Evolutionary conservation across 805 yeast species (phyloP), one percentile per base, ranked within the genome.

Genomic region (Clavispora phyllophila): DNA sequence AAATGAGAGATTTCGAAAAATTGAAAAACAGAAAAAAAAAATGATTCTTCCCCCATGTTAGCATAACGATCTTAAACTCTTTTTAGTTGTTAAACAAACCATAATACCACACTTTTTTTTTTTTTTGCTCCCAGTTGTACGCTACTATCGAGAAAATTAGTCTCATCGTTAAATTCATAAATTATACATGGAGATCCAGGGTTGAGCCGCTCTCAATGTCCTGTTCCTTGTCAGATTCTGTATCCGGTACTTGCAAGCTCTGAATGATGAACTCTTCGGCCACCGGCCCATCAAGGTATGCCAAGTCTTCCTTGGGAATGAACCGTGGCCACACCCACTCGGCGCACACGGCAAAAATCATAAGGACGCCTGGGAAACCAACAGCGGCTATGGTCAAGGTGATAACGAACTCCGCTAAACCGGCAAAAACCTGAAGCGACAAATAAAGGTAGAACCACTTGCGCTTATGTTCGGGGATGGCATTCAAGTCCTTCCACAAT

Each of bases 321-420:
- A 84, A 57, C 40, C 56, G 60, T 0, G 85, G 86, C 66, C 95
- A 81, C 6, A 74, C 52, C 56, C 79, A 73, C 45, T 61, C 61
- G 15, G 84, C 79, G 10, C 88, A 78, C 1, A 79, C 65, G 18
- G 84, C 73, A 44, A 87, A 90, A 41, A 81, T 74, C 55, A 91
- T 62, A 39, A 91, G 65, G 0, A 93, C 87, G 3, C 88, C 84
- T 0, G 99, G 98, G 57, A 93, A 91, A 2, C 96, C 98, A 25
- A 91, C 87, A 0, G 98, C 97, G 0, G 93, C 98, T 46, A 73
- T 79, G 0, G 96, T 87, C 57, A 82, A 78, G 0, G 95, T 85
- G 25, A 91, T 88, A 0, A 81, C 93, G 50, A 88, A 84, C 58
- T 95, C 98, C 0, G 79, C 84, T 1, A 76, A 84, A 40, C 83